These are phyloP conservation scores for Pythium diclinum DNA, from an alignment of 352 stramenopile genomes.

Conservation along the genomic window DNA sequence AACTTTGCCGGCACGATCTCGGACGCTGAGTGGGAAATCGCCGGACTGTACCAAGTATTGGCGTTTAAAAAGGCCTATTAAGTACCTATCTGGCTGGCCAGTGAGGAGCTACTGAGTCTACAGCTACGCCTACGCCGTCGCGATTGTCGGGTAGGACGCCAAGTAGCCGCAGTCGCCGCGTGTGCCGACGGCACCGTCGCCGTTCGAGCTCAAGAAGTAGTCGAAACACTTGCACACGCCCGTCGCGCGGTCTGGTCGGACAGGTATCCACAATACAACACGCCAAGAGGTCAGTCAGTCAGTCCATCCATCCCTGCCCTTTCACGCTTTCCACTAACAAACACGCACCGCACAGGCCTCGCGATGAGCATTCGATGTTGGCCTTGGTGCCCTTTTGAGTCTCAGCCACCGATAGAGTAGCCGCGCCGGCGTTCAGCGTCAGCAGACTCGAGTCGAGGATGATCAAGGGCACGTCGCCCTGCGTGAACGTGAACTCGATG, in stretches of 20 bases:
- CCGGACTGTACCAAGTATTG: conserved; percentile 81
- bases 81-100: background rate
- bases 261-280: conserved; percentile 2
- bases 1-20: conserved; percentile 84
- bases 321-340: background rate
- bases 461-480: conserved; percentile 54
- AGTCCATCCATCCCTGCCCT: background rate
- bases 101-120: background rate
- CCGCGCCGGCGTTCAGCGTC: conserved; percentile 31
- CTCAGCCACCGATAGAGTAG: conserved; percentile 30
- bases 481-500: conserved; percentile 66
- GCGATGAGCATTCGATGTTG: conserved; percentile 70
- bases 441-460: conserved; percentile 38
- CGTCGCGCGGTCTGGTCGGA: conserved; percentile 45
- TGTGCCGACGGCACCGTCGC: conserved; percentile 63
- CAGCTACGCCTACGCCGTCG: conserved; percentile 24
- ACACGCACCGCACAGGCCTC: conserved; percentile 66
- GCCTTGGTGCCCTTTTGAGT: conserved; percentile 64
- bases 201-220: conserved; percentile 75
- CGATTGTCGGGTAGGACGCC: conserved; percentile 58
- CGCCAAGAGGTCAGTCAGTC: background rate
- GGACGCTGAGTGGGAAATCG: conserved; percentile 85
- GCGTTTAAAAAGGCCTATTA: conserved; percentile 80
- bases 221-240: conserved; percentile 71
- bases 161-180: conserved; percentile 91